Conservation (phyloP, 148 eudicot species). For the Nepenthes gracilis region DNA sequence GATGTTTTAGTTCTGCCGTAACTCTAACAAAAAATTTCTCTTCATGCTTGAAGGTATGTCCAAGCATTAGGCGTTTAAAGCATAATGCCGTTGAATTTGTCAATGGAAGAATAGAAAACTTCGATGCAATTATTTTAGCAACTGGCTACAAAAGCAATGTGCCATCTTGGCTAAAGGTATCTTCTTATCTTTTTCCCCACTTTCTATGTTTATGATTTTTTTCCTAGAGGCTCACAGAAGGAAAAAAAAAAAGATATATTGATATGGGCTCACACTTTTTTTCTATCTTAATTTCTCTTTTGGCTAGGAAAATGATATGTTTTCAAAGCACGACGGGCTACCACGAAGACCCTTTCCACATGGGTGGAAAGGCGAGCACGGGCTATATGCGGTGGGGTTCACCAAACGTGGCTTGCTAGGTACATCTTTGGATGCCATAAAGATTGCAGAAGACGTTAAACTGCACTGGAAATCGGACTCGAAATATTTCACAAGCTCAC, state of each 20-base stretch:
- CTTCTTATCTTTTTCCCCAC: neutral
- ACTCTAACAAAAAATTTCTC: too few species aligned
- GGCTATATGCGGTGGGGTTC: slow-evolving; percentile 81
- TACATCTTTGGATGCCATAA: slow-evolving; percentile 60
- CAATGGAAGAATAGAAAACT: slow-evolving; percentile 44
- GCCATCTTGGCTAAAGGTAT: slow-evolving; percentile 84
- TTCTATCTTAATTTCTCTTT: slow-evolving; percentile 4
- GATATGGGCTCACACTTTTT: neutral
- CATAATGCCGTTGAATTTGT: slow-evolving; percentile 46
- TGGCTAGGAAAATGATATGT: slow-evolving; percentile 54
- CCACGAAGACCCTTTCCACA: slow-evolving; percentile 63
- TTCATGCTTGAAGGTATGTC: slow-evolving; percentile 29
- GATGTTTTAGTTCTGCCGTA: too few species aligned
- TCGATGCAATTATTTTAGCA: slow-evolving; percentile 74
- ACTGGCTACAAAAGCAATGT: slow-evolving; percentile 90
- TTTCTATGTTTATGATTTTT: slow-evolving; percentile 1
- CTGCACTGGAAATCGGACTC: slow-evolving; percentile 28
- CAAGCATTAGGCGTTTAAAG: slow-evolving; percentile 29
- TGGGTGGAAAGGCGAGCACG: slow-evolving; percentile 73
- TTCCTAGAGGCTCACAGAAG: slow-evolving; percentile 1
- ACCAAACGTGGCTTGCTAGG: slow-evolving; percentile 84
- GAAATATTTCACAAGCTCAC: slow-evolving; percentile 16
- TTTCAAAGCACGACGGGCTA: slow-evolving; percentile 57
- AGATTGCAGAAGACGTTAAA: slow-evolving; percentile 50
- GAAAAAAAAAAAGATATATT: slow-evolving; percentile 8